phyloP scores from a whole-genome alignment of 805 yeast genomes.

The Saturnispora mendoncae region DNA sequence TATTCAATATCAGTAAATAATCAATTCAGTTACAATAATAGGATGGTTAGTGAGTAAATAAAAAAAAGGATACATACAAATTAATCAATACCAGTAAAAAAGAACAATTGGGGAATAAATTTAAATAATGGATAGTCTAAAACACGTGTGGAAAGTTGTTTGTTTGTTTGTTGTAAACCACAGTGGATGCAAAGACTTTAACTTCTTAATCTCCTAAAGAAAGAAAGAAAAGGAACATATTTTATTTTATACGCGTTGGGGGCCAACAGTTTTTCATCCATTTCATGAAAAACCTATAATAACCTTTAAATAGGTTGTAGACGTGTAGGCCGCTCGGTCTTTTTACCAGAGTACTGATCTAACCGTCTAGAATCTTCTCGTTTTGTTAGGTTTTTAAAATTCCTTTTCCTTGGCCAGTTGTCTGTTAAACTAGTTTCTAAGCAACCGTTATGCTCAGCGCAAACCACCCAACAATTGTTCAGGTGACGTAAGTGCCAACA shows the following conservation, averaged over 20 bases:
- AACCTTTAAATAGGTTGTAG: too few species aligned
- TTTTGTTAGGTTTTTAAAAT: not conserved
- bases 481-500: conserved; percentile 8
- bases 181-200: not conserved
- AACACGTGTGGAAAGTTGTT: not conserved
- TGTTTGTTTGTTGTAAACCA: conserved; percentile 4
- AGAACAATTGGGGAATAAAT: not conserved
- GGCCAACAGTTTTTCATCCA: conserved; percentile 9
- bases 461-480: conserved; percentile 1
- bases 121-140: not conserved
- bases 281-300: not conserved
- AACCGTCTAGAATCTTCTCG: not conserved
- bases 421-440: not conserved
- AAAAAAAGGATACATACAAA: not conserved
- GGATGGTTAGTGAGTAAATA: not conserved
- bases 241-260: conserved; percentile 10
- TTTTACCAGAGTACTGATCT: not conserved
- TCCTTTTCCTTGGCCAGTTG: too few species aligned
- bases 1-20: too few species aligned
- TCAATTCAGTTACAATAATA: too few species aligned
- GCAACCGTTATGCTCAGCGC: not conserved
- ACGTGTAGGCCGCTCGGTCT: too few species aligned
- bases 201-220: not conserved
- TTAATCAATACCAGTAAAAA: not conserved
- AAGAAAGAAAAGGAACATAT: not conserved